Evolutionary conservation across 148 eudicot species (phyloP).

Genomic region (Rhododendron williamsianum): DNA sequence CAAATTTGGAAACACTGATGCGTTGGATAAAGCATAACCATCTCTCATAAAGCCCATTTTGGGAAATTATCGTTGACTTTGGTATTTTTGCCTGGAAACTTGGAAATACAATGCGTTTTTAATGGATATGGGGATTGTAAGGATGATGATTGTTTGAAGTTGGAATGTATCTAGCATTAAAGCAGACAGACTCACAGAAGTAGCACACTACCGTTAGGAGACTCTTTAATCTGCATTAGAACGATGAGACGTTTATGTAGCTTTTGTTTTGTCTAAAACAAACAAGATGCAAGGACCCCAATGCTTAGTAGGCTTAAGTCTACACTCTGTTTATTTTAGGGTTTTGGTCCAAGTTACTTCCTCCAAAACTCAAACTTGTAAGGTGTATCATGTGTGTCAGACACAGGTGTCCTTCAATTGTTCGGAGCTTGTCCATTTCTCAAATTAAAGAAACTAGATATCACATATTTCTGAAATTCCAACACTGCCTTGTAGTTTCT

Average conservation of each 20-base stretch:
- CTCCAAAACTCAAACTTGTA: neutral
- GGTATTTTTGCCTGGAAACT: neutral
- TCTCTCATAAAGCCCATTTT: neutral
- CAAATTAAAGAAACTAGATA: neutral
- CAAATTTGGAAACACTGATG: neutral
- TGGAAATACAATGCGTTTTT: neutral
- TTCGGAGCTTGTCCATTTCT: neutral
- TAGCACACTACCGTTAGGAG: neutral
- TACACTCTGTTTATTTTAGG: neutral
- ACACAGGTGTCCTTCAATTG: neutral
- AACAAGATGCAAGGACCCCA: neutral
- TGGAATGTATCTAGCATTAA: neutral
- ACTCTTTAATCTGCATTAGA: neutral
- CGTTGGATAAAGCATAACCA: neutral
- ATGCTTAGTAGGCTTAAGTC: neutral
- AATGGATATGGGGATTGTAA: too few relatives aligned
- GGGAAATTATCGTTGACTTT: too few relatives aligned
- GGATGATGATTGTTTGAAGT: neutral
- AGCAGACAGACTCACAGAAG: neutral
- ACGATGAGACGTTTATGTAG: neutral
- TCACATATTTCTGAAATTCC: neutral
- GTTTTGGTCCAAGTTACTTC: neutral
- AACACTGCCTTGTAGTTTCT: neutral
- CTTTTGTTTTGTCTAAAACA: neutral
- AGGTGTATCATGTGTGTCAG: neutral